Conservation (phyloP, 495 filamentous ascomycete species). For the Chlorociboria aeruginascens region DNA sequence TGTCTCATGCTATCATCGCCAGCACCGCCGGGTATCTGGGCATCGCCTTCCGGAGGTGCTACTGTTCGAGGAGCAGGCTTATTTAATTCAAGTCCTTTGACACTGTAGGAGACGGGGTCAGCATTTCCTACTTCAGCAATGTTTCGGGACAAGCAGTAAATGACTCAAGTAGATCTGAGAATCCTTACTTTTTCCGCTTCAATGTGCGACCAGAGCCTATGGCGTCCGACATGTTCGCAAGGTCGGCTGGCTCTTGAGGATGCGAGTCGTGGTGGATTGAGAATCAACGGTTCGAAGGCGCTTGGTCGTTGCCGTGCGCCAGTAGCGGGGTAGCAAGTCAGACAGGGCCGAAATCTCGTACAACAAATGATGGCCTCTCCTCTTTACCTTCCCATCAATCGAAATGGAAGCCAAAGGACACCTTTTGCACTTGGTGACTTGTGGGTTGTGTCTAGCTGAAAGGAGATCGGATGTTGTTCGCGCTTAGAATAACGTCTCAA, state of each 20-base stretch:
- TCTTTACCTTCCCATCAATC: no score
- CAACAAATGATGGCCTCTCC: no score
- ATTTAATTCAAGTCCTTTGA: slow-evolving; percentile 83
- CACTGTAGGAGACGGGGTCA: slow-evolving; percentile 11
- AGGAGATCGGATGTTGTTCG: no score
- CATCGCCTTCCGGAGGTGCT: slow-evolving; percentile 33
- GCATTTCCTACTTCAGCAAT: slow-evolving; percentile 44
- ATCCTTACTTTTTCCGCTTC: slow-evolving; percentile 67
- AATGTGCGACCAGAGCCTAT: slow-evolving; percentile 75
- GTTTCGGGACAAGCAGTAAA: no score
- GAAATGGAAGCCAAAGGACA: no score
- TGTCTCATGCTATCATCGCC: slow-evolving; percentile 8
- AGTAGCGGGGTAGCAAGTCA: no score
- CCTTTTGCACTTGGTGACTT: no score
- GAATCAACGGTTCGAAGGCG: not conserved
- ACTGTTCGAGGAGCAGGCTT: slow-evolving; percentile 47
- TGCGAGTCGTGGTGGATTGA: not conserved
- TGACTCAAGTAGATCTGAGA: no score
- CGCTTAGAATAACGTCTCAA: no score
- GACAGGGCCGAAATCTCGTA: no score
- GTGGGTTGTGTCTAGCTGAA: no score
- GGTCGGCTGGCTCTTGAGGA: not conserved
- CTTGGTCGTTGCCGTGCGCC: no score
- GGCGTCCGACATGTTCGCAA: slow-evolving; percentile 36
- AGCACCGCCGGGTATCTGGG: slow-evolving; percentile 15